Percentiles rank a stretch among this genome's conserved stretches.
These are phyloP conservation scores for Paramecium tetraurelia DNA, from an alignment of 73 alveolate genomes.

Conservation along the genomic window DNA sequence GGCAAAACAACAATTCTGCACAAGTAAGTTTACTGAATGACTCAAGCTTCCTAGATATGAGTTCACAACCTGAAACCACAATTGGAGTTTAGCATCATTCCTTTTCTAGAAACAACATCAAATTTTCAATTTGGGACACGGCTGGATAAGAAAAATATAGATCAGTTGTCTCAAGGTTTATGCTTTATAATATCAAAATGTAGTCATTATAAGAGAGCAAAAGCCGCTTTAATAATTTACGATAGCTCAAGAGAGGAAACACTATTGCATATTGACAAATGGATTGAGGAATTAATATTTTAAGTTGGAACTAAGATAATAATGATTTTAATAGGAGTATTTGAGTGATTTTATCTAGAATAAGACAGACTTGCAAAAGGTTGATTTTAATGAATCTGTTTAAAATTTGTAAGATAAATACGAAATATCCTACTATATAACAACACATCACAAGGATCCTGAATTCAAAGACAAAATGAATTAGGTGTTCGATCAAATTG, in stretches of 20 bases:
- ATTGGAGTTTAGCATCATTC: not conserved
- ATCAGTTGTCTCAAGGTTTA: constrained; percentile 8
- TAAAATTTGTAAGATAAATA: not conserved
- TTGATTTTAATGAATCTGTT: not conserved
- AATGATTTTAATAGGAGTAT: not conserved
- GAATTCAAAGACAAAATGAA: not conserved
- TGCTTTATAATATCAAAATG: not conserved
- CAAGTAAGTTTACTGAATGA: not conserved
- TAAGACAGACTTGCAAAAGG: not conserved
- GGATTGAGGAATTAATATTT: constrained; percentile 9
- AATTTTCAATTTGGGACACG: constrained; percentile 77
- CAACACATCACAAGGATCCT: not conserved
- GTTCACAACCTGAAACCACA: not conserved
- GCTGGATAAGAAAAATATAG: constrained; percentile 68
- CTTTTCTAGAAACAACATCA: constrained; percentile 48
- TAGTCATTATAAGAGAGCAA: not conserved
- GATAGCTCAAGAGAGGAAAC: not conserved
- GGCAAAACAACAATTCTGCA: constrained; percentile 77
- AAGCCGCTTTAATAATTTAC: not conserved
- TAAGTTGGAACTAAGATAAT: not conserved
- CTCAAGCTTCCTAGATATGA: not conserved
- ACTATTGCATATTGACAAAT: not conserved
- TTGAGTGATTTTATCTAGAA: not conserved
- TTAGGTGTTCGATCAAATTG: not conserved
- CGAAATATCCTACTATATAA: not conserved